phyloP scores from a whole-genome alignment of 2,329 filamentous ascomycete species.

The Diaporthe sp. region DNA sequence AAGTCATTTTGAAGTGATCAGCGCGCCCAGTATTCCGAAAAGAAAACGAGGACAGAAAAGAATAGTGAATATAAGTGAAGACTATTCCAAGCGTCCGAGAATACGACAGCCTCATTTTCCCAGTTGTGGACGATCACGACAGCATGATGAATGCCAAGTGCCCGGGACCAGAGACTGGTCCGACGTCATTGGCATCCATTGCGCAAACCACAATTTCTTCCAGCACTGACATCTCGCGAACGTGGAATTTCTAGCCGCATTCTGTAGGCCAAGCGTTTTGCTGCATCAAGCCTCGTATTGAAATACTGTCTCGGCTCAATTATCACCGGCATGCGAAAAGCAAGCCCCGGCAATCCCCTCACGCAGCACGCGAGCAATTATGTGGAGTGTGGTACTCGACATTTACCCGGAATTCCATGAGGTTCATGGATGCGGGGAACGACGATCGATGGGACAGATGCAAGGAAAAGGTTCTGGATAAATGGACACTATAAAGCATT shows the following conservation, averaged over 20 bases:
- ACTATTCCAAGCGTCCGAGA: neutral
- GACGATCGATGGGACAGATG: neutral
- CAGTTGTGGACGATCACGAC: neutral
- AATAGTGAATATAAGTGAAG: neutral
- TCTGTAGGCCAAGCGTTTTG: neutral
- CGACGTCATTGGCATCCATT: neutral
- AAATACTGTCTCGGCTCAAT: neutral
- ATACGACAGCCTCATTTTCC: neutral
- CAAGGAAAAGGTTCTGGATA: neutral
- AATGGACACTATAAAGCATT: neutral
- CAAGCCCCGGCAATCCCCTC: conserved; percentile 17
- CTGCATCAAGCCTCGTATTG: neutral
- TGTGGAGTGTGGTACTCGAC: neutral
- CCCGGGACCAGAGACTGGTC: neutral
- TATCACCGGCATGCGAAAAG: neutral
- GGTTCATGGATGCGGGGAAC: conserved; percentile 7
- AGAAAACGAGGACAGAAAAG: neutral
- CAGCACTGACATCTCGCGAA: neutral
- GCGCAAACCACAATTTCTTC: neutral
- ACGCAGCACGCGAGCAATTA: neutral
- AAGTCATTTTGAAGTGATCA: no score
- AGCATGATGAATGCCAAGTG: neutral
- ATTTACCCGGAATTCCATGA: neutral
- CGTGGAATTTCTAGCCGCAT: neutral
- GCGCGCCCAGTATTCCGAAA: no score